A percentile compares a stretch with the other conserved stretches of the same genome.
Evolutionary conservation across 306 rosid genomes (phyloP).

Genomic region (barrel medic (Medicago truncatula)): DNA sequence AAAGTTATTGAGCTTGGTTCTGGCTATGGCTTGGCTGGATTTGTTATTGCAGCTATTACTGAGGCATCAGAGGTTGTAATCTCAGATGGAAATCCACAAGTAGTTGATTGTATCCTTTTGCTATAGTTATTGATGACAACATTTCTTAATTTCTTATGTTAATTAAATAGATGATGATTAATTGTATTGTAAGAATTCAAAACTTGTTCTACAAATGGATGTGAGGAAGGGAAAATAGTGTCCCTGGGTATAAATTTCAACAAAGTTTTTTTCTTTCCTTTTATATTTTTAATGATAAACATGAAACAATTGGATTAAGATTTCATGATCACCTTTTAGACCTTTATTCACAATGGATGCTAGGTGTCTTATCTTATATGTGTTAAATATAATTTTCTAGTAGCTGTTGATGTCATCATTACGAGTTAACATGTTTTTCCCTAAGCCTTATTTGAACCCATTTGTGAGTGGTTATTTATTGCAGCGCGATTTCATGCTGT

Average conservation of each 20-base stretch:
- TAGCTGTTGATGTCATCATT: conserved; percentile 20
- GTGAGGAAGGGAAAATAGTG: conserved; percentile 7
- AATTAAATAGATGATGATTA: conserved; percentile 8
- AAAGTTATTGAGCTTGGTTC: conserved; percentile 94
- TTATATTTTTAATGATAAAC: neutral
- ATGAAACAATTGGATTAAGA: neutral
- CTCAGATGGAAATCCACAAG: conserved; percentile 96
- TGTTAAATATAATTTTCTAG: conserved; percentile 18
- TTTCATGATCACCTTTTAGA: conserved; percentile 11
- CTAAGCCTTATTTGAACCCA: conserved; percentile 5
- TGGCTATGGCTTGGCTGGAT: conserved; percentile 94
- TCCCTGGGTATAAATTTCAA: conserved; percentile 15
- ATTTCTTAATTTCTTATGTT: conserved; percentile 16
- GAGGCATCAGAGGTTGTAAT: conserved; percentile 85
- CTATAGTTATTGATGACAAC: conserved; percentile 20
- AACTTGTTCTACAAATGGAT: conserved; percentile 2
- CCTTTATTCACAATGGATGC: neutral
- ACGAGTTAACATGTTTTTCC: conserved; percentile 16
- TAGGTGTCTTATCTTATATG: neutral
- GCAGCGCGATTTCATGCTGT: neutral
- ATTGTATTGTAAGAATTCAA: conserved; percentile 1
- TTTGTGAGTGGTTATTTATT: conserved; percentile 8
- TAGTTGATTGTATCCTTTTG: conserved; percentile 89
- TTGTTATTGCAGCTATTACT: conserved; percentile 79
- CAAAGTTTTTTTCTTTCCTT: neutral